These are phyloP conservation scores for Aspergillus nidulans DNA, from an alignment of 495 filamentous ascomycete genomes.

Conservation along the genomic window DNA sequence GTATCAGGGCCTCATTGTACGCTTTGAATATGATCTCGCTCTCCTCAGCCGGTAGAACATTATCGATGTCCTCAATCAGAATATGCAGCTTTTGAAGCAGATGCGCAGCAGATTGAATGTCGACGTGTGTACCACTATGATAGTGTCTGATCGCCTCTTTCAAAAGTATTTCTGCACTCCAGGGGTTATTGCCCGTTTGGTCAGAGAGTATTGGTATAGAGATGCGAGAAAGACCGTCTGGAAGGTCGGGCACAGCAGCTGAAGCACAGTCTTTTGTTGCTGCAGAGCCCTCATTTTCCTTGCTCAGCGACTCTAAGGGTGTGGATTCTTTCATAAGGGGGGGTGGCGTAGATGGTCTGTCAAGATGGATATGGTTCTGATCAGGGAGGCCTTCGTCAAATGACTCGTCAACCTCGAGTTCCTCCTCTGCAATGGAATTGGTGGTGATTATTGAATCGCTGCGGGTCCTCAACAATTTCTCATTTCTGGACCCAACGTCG, in stretches of 20 bases:
- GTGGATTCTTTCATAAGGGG: conserved; percentile 35
- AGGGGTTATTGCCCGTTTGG: conserved; percentile 36
- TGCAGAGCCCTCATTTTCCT: conserved; percentile 9
- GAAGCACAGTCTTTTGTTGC: background rate
- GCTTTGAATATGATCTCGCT: conserved; percentile 53
- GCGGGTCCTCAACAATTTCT: conserved; percentile 7
- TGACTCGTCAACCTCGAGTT: conserved; percentile 17
- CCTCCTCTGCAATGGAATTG: conserved; percentile 16
- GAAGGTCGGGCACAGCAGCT: conserved; percentile 13
- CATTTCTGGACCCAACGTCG: conserved; percentile 13
- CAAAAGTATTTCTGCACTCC: conserved; percentile 45
- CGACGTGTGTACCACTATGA: conserved; percentile 37
- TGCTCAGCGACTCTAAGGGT: conserved; percentile 19
- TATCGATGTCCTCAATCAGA: conserved; percentile 36
- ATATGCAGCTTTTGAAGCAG: conserved; percentile 42
- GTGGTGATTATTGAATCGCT: conserved; percentile 25
- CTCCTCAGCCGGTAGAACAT: conserved; percentile 42
- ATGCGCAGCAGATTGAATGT: conserved; percentile 46
- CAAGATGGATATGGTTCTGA: conserved; percentile 28
- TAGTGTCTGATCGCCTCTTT: conserved; percentile 42
- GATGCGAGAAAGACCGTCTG: conserved; percentile 24
- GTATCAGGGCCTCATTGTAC: conserved; percentile 61
- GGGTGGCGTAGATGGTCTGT: conserved; percentile 41
- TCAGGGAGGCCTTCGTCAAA: conserved; percentile 24
- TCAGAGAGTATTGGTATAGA: conserved; percentile 30